phyloP scores from a whole-genome alignment of 1,139 yeast genomes.

The Yamadazyma epiphylla region DNA sequence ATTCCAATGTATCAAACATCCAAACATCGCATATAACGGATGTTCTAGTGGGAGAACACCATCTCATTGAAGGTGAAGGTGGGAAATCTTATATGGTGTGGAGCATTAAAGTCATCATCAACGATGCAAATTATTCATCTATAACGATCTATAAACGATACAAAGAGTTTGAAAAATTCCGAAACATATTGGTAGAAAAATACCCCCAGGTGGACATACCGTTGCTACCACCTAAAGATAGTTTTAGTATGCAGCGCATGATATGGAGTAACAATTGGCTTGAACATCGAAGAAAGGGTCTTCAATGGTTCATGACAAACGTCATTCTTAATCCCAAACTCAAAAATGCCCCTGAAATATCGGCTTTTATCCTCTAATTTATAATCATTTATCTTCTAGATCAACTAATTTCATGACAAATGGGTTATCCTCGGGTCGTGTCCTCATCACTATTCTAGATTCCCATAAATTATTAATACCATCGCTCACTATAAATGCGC shows the following conservation, averaged over 20 bases:
- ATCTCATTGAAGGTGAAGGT: slow-evolving; percentile 33
- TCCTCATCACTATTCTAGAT: too few species aligned
- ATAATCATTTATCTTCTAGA: too few species aligned
- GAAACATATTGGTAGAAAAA: slow-evolving; percentile 33
- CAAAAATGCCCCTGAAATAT: too few species aligned
- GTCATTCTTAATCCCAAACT: slow-evolving; percentile 64
- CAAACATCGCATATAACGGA: slow-evolving; percentile 30
- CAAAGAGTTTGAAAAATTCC: slow-evolving; percentile 56
- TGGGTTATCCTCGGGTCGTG: too few species aligned
- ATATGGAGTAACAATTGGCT: slow-evolving; percentile 49
- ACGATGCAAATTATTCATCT: slow-evolving; percentile 42
- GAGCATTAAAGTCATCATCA: slow-evolving; percentile 43
- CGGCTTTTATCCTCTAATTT: too few species aligned
- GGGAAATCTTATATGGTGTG: slow-evolving; percentile 44
- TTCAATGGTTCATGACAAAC: slow-evolving; percentile 71
- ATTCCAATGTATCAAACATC: slow-evolving; percentile 9
- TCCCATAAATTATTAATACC: too few species aligned
- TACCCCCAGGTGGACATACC: slow-evolving; percentile 49
- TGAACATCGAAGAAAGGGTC: slow-evolving; percentile 58
- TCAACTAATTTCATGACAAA: too few species aligned
- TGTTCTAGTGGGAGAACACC: slow-evolving; percentile 38
- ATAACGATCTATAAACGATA: slow-evolving; percentile 58
- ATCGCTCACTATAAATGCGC: too few species aligned
- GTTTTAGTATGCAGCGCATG: slow-evolving; percentile 43
- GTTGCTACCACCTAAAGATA: slow-evolving; percentile 61